A percentile compares a stretch with the other conserved stretches of the same genome.
phyloP scores from a whole-genome alignment of 176 grass and related monocot species.

The Carex cristatella region DNA sequence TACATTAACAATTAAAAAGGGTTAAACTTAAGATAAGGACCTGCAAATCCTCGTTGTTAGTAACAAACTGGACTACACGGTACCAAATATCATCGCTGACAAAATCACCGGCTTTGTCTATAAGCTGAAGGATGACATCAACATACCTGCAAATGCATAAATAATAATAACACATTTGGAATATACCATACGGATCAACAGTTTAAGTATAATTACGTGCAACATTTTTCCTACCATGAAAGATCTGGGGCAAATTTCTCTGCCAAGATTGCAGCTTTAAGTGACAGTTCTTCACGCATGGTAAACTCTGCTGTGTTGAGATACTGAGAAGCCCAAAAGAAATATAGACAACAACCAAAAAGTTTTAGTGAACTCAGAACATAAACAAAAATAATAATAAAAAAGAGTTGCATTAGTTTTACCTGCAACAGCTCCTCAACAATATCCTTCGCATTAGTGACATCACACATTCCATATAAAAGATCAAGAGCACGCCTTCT shows the following conservation, averaged over 20 bases:
- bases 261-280: constrained; percentile 94
- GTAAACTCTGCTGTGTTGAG: constrained; percentile 95
- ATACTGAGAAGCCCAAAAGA: constrained; percentile 52
- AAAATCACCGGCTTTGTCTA: constrained; percentile 98
- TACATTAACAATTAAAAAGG: background rate
- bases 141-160: constrained; percentile 73
- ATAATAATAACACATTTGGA: background rate
- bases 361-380: constrained; percentile 11
- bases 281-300: constrained; percentile 94
- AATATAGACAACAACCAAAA: background rate
- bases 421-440: constrained; percentile 99
- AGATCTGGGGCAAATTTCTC: constrained; percentile 99
- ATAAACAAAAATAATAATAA: background rate
- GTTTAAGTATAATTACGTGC: background rate
- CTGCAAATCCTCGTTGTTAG: constrained; percentile 99
- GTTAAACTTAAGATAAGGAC: constrained; percentile 31
- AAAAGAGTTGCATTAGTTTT: constrained; percentile 23
- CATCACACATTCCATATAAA: constrained; percentile 98
- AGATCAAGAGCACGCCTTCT: constrained; percentile 97
- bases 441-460: constrained; percentile 98
- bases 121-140: constrained; percentile 98
- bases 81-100: constrained; percentile 99
- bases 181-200: background rate
- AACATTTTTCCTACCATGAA: constrained; percentile 57
- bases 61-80: constrained; percentile 99